These are phyloP conservation scores for Trametes pubescens DNA, from an alignment of 1,284 basidiomycete genomes.

Conservation along the genomic window DNA sequence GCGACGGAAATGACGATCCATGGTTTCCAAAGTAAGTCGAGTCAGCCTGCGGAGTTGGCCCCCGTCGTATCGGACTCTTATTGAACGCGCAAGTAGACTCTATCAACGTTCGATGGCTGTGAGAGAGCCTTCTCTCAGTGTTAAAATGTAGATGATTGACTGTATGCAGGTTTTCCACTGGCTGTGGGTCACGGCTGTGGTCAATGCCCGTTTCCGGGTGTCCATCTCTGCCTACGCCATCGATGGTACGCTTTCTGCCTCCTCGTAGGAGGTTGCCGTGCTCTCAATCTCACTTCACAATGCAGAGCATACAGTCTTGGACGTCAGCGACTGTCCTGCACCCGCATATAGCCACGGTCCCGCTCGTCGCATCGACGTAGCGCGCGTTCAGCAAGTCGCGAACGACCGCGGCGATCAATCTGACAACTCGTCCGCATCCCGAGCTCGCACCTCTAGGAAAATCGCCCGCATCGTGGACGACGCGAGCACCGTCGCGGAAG, in stretches of 20 bases:
- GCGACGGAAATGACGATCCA: constrained; percentile 25
- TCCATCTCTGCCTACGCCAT: constrained; percentile 22
- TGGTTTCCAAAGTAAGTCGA: constrained; percentile 21
- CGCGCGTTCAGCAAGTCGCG: background rate
- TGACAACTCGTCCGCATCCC: background rate
- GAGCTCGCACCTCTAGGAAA: background rate
- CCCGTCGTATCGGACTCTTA: background rate
- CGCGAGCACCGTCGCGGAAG: background rate
- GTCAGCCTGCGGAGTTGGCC: background rate
- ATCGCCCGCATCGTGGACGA: background rate
- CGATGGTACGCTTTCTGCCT: constrained; percentile 7
- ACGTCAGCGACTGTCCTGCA: background rate
- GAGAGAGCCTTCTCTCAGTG: too few relatives aligned
- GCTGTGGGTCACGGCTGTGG: constrained; percentile 21
- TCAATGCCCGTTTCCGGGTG: constrained; percentile 22
- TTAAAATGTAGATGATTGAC: background rate
- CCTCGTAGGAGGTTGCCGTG: background rate
- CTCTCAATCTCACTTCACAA: background rate
- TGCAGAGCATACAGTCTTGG: background rate
- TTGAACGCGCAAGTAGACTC: constrained; percentile 5
- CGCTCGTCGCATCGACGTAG: background rate
- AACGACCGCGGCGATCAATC: background rate
- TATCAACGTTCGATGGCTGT: constrained; percentile 22
- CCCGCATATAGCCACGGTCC: background rate
- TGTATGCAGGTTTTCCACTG: constrained; percentile 25